These are phyloP conservation scores for Amaranthus cruentus DNA, from an alignment of 148 eudicot genomes.

Conservation along the genomic window DNA sequence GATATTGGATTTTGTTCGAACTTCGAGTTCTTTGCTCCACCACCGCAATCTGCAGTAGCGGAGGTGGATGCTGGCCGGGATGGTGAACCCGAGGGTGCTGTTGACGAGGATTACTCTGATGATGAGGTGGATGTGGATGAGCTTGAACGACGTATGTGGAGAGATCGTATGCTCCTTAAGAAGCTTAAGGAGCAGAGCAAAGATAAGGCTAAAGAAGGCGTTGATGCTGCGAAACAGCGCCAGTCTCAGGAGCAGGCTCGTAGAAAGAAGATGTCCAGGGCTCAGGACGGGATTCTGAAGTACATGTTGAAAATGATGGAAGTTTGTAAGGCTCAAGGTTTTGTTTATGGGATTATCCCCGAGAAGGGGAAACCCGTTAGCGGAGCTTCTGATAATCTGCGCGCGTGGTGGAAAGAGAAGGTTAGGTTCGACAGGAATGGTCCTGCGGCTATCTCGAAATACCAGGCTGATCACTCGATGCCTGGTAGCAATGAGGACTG, in stretches of 20 bases:
- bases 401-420: slow-evolving; percentile 67
- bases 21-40: slow-evolving; percentile 31
- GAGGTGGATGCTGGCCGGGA: slow-evolving; percentile 35
- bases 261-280: slow-evolving; percentile 50
- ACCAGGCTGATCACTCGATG: slow-evolving; percentile 41
- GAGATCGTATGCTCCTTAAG: slow-evolving; percentile 41
- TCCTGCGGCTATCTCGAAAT: slow-evolving; percentile 54
- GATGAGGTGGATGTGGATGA: slow-evolving; percentile 56
- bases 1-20: slow-evolving; percentile 37
- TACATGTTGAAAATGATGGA: slow-evolving; percentile 66
- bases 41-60: neutral
- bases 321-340: slow-evolving; percentile 60
- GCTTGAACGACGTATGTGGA: slow-evolving; percentile 60
- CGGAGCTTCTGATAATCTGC: slow-evolving; percentile 60
- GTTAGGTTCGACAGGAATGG: slow-evolving; percentile 56
- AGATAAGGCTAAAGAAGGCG: slow-evolving; percentile 40
- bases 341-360: slow-evolving; percentile 56
- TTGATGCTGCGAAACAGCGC: slow-evolving; percentile 35
- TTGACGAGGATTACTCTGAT: slow-evolving; percentile 51
- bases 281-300: slow-evolving; percentile 46
- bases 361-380: slow-evolving; percentile 62
- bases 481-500: slow-evolving; percentile 37
- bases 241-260: slow-evolving; percentile 51
- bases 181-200: slow-evolving; percentile 45
- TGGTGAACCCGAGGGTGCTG: slow-evolving; percentile 28